Evolutionary conservation across 176 grass and related monocot genomes (phyloP), one percentile per base, ranked within the genome.

Genomic region (Juncus effusus): DNA sequence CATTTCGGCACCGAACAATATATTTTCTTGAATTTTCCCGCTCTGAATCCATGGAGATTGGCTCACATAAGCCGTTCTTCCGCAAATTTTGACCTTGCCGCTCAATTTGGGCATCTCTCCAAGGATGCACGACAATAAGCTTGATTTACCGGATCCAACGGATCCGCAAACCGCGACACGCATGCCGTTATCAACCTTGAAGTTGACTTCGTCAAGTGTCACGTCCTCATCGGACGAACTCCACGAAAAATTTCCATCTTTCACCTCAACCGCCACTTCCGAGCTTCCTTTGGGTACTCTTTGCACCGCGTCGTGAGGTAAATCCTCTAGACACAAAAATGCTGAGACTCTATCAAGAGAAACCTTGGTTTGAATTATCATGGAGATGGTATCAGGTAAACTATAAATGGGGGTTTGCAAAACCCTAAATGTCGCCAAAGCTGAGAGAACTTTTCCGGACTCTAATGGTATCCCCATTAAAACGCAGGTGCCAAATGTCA

Each of bases 11-110:
- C 81, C 72, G 4, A 88, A 88, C 65, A 78, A 62, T 67, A 94
- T 80, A 44, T 94, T 94, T 2, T 78, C 82, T 62, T 83, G 41
- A 64, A 94, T 76, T 4, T 14, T 94, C 2, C 79, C 82, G 80
- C 82, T 94, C 5, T 85, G 85, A 59, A 94, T 88, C 90, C 90
- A 94, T 65, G 90, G 73, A 39, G 85, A 78, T 28, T 85, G 85
- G 60, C 65, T 74, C 14, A 94, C 90, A 77, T 78, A 94, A 44
- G 90, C 79, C 35, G 72, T 75, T 42, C 36, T 77, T 16, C 90
- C 90, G 82, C 79, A 80, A 13, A 73, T 62, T 63, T 64, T 64
- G 35, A 88, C 63, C n/a, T 81, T 75, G 56, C 85, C 85, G 16
- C 67, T 83, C 55, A 95, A 59, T 54, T 81, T 95, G 12, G 85